A percentile compares a stretch with the other conserved stretches of the same genome.
Conservation (phyloP, 345 rosid genomes). For the Erysimum cheiranthoides region DNA sequence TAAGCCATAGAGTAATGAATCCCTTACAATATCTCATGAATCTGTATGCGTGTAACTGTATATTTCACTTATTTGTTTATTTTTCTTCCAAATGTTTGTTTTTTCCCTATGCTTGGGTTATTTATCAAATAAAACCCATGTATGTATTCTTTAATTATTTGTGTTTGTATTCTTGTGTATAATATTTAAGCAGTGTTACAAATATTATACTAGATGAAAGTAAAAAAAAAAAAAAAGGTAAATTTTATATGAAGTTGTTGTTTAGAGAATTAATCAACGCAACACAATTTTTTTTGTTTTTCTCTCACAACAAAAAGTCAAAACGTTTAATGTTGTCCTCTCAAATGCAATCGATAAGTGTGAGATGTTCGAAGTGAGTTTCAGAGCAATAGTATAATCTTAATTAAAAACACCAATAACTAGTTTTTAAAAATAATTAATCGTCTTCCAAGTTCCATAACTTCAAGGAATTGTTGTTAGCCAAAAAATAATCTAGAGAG, state of each 20-base stretch:
- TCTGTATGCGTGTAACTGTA: conserved; percentile 7
- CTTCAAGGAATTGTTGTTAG: not conserved
- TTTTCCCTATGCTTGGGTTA: conserved; percentile 18
- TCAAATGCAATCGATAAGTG: not conserved
- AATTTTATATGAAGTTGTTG: not conserved
- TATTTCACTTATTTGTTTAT: conserved; percentile 11
- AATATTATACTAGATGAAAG: not conserved
- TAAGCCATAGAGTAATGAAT: not conserved
- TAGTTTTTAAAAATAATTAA: too few relatives aligned
- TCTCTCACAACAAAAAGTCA: not conserved
- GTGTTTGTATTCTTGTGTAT: conserved; percentile 1
- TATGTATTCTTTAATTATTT: conserved; percentile 28
- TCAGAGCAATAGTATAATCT: not conserved
- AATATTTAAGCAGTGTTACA: not conserved
- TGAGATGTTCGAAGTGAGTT: not conserved
- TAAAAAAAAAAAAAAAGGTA: not conserved
- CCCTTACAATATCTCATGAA: conserved; percentile 1
- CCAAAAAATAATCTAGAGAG: too few relatives aligned
- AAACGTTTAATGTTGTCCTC: not conserved
- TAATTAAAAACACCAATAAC: not conserved
- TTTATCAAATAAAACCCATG: conserved; percentile 5
- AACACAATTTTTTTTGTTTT: not conserved
- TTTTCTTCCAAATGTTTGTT: not conserved
- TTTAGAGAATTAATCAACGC: not conserved
- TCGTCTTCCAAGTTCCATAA: too few relatives aligned